These are phyloP conservation scores for Leptomonas pyrrhocoris DNA, from an alignment of 208 protist species.

Conservation along the genomic window DNA sequence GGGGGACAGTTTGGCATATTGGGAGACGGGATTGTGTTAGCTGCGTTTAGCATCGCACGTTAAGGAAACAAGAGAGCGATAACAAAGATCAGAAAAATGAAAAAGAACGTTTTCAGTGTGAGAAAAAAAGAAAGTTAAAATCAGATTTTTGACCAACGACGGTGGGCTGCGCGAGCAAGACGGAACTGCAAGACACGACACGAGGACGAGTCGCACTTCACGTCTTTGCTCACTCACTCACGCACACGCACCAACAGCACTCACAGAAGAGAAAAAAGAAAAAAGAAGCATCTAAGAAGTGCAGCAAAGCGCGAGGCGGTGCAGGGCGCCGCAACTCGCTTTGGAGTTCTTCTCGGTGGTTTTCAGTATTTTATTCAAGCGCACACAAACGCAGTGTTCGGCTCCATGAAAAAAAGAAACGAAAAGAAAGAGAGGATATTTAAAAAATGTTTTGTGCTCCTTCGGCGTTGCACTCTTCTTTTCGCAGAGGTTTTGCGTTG, in stretches of 20 bases:
- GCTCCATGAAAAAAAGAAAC: neutral
- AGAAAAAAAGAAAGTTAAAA: constrained; percentile 17
- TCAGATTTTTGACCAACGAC: neutral
- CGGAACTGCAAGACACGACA: neutral
- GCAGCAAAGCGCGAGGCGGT: neutral
- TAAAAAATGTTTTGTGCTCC: too few relatives aligned
- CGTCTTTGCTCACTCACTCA: too few relatives aligned
- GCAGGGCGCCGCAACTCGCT: too few relatives aligned
- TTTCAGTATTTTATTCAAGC: neutral
- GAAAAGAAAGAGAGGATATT: neutral
- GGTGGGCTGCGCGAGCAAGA: neutral
- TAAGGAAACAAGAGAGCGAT: too few relatives aligned
- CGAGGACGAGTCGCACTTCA: too few relatives aligned
- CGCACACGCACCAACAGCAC: neutral
- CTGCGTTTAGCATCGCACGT: too few relatives aligned
- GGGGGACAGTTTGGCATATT: too few relatives aligned
- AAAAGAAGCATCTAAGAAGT: too few relatives aligned
- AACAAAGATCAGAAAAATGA: too few relatives aligned
- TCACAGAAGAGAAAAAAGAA: neutral
- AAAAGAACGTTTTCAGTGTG: too few relatives aligned
- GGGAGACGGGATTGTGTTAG: too few relatives aligned
- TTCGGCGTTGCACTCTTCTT: neutral
- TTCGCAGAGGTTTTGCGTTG: too few relatives aligned
- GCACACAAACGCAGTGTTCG: neutral
- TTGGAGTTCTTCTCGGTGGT: neutral